A percentile compares a stretch with the other conserved stretches of the same genome.
phyloP scores from a whole-genome alignment of 139 green algal genomes.

The Deuterostichococcus epilithicus region DNA sequence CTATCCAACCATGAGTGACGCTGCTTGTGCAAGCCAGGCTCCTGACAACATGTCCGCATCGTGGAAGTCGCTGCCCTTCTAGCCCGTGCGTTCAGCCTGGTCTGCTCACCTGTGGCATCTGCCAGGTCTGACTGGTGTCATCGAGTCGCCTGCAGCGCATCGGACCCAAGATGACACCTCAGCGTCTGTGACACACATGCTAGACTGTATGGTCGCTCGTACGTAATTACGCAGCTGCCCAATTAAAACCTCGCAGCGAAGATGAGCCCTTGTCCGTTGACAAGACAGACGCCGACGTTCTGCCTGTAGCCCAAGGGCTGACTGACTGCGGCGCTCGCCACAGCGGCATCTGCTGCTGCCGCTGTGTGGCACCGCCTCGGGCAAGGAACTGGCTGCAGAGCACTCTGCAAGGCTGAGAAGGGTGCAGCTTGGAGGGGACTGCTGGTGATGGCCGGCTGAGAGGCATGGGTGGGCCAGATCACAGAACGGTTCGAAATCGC shows the following conservation, averaged over 20 bases:
- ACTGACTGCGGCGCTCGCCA: too few relatives aligned
- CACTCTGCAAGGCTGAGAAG: too few relatives aligned
- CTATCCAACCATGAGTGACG: too few relatives aligned
- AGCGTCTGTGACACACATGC: not conserved
- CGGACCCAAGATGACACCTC: too few relatives aligned
- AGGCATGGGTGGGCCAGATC: too few relatives aligned
- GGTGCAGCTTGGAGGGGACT: too few relatives aligned
- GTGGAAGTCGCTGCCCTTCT: not conserved
- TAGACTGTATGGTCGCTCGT: too few relatives aligned
- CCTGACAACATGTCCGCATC: not conserved
- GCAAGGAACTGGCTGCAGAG: too few relatives aligned
- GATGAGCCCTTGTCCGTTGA: conserved; percentile 39
- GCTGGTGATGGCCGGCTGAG: too few relatives aligned
- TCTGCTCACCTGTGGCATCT: conserved; percentile 42
- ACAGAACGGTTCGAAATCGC: too few relatives aligned
- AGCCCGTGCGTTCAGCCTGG: too few relatives aligned
- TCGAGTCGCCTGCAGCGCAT: conserved; percentile 39
- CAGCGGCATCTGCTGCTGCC: not conserved
- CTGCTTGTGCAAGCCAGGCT: too few relatives aligned
- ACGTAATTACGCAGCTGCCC: not conserved
- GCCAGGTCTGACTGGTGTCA: conserved; percentile 39
- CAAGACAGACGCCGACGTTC: conserved; percentile 48
- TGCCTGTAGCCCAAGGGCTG: conserved; percentile 19
- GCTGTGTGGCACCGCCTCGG: not conserved
- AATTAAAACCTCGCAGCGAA: conserved; percentile 31